Conservation (phyloP, 2,329 filamentous ascomycete species). For the Clarireedia sp. region DNA sequence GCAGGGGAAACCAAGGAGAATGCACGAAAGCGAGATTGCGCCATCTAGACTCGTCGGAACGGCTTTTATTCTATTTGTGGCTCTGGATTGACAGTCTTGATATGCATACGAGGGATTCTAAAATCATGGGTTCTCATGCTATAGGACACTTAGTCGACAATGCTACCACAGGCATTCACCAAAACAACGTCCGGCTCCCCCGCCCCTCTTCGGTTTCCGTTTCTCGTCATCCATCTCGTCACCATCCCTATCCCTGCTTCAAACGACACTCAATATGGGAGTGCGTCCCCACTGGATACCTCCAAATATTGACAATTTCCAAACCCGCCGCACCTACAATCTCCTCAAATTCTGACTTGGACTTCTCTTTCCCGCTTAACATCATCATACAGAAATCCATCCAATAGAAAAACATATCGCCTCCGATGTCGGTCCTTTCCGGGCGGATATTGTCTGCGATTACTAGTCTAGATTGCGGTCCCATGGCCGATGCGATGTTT, state of each 20-base stretch:
- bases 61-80: too few species aligned
- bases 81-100: too few species aligned
- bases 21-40: too few species aligned
- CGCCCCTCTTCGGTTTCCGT: too few species aligned
- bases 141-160: too few species aligned
- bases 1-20: too few species aligned
- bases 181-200: too few species aligned
- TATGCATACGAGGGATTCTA: too few species aligned
- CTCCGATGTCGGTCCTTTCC: background rate
- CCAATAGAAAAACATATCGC: slow-evolving; percentile 26
- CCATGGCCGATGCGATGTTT: background rate
- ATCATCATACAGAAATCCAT: slow-evolving; percentile 28
- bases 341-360: slow-evolving; percentile 15
- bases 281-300: background rate
- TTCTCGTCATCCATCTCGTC: too few species aligned
- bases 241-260: background rate
- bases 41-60: too few species aligned
- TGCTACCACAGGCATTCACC: too few species aligned
- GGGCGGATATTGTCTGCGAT: background rate
- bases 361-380: slow-evolving; percentile 28
- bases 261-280: background rate
- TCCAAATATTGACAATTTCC: slow-evolving; percentile 4
- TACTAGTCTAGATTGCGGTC: background rate
- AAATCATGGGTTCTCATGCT: too few species aligned
- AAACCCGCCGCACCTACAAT: background rate